Evolutionary conservation across 139 green algal genomes (phyloP).

Genomic region (Tetraselmis striata): DNA sequence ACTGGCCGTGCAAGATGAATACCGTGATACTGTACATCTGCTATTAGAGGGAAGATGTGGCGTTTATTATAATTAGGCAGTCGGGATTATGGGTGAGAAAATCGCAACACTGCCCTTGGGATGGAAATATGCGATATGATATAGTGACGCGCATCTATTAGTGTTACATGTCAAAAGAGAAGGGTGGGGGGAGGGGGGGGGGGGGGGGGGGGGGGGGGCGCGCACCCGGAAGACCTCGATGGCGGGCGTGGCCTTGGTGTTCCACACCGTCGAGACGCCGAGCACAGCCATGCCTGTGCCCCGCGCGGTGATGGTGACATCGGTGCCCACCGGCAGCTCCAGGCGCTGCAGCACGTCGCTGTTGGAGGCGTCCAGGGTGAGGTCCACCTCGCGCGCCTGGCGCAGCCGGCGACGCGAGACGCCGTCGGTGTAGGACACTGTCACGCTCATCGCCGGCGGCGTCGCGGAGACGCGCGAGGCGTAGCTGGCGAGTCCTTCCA

Average conservation of each 20-base stretch:
- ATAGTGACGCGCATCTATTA: no score
- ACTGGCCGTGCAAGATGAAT: no score
- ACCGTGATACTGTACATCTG: no score
- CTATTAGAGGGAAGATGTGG: no score
- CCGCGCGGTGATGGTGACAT: background rate
- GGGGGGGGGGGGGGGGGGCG: no score
- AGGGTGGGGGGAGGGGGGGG: no score
- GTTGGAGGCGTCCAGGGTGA: background rate
- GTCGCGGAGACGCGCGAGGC: background rate
- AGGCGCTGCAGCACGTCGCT: background rate
- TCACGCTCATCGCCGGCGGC: background rate
- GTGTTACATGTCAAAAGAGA: no score
- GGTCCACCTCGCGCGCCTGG: background rate
- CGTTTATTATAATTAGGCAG: no score
- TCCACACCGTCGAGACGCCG: background rate
- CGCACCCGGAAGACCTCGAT: background rate
- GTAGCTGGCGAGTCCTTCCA: slow-evolving; percentile 2
- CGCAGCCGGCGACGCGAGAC: background rate
- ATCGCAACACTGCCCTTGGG: background rate
- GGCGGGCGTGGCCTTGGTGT: background rate
- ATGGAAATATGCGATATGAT: background rate
- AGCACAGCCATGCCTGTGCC: background rate
- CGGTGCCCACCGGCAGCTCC: background rate
- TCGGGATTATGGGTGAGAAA: background rate
- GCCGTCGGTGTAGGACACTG: background rate